phyloP scores from a whole-genome alignment of 169 alveolate genomes.

The Besnoitia besnoiti region DNA sequence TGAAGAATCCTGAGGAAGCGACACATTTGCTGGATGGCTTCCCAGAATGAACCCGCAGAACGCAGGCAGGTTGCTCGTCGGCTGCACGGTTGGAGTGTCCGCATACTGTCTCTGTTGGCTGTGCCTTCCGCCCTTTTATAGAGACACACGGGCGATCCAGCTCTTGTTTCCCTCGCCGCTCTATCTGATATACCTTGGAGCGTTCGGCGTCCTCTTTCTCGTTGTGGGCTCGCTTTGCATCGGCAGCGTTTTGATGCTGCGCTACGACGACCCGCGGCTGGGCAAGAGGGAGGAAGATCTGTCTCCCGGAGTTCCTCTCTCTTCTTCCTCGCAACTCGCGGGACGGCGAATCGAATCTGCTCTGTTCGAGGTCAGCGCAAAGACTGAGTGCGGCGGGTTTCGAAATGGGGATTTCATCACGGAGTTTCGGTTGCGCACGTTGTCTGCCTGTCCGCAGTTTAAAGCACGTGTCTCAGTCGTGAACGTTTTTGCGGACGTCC shows the following conservation, averaged over 20 bases:
- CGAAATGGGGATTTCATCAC: no score
- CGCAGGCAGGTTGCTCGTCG: slow-evolving; percentile 30
- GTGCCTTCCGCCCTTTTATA: not conserved
- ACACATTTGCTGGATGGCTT: not conserved
- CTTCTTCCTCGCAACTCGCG: no score
- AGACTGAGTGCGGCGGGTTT: no score
- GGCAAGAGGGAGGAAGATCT: not conserved
- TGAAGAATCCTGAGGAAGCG: no score
- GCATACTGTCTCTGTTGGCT: slow-evolving; percentile 12
- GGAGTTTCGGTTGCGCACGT: no score
- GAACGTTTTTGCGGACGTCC: no score
- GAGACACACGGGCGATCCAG: not conserved
- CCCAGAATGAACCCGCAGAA: slow-evolving; percentile 23
- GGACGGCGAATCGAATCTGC: no score
- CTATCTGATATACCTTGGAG: not conserved
- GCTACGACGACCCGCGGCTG: slow-evolving; percentile 25
- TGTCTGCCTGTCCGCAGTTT: no score
- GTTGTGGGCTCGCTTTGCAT: not conserved
- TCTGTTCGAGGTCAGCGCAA: no score
- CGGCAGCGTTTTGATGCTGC: slow-evolving; percentile 3
- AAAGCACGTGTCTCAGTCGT: no score
- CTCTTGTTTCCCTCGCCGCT: slow-evolving; percentile 12
- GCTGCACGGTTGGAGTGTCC: not conserved
- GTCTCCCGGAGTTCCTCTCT: no score
- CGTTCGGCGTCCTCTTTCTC: slow-evolving; percentile 18